Conservation (phyloP, 2,329 filamentous ascomycete species). For the Albifimbria verrucaria region DNA sequence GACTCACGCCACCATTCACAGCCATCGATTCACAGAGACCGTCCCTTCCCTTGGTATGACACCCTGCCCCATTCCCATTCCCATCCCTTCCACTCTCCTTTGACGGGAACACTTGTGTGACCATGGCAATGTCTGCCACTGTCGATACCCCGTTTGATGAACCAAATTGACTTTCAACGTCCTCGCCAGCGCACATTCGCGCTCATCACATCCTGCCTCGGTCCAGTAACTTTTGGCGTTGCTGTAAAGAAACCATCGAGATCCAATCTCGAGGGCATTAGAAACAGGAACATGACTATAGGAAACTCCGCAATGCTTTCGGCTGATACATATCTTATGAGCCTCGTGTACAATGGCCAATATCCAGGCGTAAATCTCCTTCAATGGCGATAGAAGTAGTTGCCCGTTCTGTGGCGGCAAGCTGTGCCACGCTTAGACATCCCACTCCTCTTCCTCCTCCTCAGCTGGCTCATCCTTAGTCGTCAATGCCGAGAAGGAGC, state of each 20-base stretch:
- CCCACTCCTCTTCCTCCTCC: conserved; percentile 48
- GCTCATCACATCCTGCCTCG: too few species aligned
- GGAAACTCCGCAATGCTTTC: neutral
- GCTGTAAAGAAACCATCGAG: neutral
- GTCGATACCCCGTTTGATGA: too few species aligned
- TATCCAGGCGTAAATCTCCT: too few species aligned
- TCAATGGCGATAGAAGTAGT: neutral
- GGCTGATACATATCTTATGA: neutral
- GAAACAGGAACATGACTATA: neutral
- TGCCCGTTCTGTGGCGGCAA: neutral
- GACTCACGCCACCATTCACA: neutral
- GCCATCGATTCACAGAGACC: neutral
- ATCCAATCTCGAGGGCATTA: neutral
- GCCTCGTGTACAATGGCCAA: neutral
- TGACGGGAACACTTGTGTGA: too few species aligned
- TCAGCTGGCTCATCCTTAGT: conserved; percentile 36
- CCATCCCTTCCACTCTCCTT: too few species aligned
- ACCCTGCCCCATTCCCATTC: too few species aligned
- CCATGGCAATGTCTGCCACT: too few species aligned
- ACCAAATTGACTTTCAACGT: too few species aligned
- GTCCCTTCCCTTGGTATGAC: neutral
- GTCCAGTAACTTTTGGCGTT: neutral
- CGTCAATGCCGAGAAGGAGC: conserved; percentile 48
- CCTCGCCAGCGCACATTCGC: too few species aligned
- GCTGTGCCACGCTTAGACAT: conserved; percentile 36